Base-by-base conservation (phyloP, 2,329 filamentous ascomycete species). In the Cercospora zeae-maydis region DNA sequence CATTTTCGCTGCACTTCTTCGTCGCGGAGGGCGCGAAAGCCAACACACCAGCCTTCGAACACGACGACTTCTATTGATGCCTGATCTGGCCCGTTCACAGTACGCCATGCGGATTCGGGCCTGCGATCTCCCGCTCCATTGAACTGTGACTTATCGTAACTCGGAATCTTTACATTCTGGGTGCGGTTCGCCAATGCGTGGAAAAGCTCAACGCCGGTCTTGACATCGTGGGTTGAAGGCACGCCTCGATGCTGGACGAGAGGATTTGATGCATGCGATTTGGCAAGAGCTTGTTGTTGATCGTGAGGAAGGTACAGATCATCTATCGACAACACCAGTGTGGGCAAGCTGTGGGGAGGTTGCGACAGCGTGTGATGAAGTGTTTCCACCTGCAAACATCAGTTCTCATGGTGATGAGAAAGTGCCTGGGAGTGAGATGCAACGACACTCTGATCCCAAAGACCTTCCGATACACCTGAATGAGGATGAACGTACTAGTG, bases 21-120 rank as follows among this genome's bases (percentile, higher is more conserved):
- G 4, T 83, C 80, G n/a, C 78, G 70, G 11, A 93, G 76, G 0
- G 88, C 76, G 5, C 87, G 86, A 78, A 96, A 96, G 2, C 92
- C 93, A 11, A 96, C 86, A 75, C 89, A 95, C 93, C 92, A 96
- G 16, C 93, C 92, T 76, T 97, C 92, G 66, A 96, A 87, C 57
- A 96, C 85, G 21, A 96, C 83, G 6, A 93, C 85, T 57, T 83
- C 81, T 1, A 85, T 77, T 19, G 64, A 59, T 59, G 58, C 53
- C 24, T 84, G 76, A 24, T 84, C 77, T n/a, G 76, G 79, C 2
- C 74, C 77, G 67, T 86, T 86, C 63, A 88, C 81, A 13, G 73
- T 72, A 27, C 81, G 78, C 90, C 92, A 96, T 52, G 82, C 73
- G 10, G 77, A 78, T 61, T 83, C 77, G 0, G 88, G 84, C 0